phyloP scores from a whole-genome alignment of 1,284 basidiomycete genomes.

The Trametes hirsuta region DNA sequence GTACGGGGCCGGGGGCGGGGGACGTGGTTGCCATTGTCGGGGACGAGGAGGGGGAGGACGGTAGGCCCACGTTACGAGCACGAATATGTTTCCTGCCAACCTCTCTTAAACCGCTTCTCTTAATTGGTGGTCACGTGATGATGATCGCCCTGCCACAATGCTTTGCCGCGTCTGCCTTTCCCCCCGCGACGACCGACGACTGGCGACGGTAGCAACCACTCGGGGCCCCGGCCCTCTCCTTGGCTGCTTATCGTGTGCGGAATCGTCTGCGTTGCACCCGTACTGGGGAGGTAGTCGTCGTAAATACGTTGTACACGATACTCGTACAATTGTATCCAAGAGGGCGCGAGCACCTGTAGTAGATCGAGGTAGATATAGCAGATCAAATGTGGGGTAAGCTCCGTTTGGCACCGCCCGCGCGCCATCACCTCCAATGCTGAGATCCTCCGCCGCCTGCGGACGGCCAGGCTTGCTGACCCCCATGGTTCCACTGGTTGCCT shows the following conservation, averaged over 20 bases:
- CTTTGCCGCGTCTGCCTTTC: conserved; percentile 12
- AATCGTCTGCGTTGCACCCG: background rate
- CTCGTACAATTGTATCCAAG: background rate
- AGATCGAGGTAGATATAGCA: background rate
- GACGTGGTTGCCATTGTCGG: conserved; percentile 33
- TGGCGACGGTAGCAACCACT: conserved; percentile 8
- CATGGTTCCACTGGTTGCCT: background rate
- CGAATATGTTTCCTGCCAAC: conserved; percentile 15
- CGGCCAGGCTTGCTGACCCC: background rate
- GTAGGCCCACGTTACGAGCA: background rate
- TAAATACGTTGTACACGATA: background rate
- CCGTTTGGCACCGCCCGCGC: background rate
- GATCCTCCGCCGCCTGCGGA: background rate
- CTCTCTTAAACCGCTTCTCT: conserved; percentile 23
- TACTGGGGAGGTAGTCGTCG: background rate
- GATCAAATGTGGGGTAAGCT: conserved; percentile 12
- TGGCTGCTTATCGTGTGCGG: background rate
- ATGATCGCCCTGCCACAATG: conserved; percentile 15
- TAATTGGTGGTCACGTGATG: conserved; percentile 26
- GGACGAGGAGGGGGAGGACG: too few relatives aligned
- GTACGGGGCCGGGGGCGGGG: conserved; percentile 22
- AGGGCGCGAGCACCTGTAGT: background rate
- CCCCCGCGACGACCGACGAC: background rate
- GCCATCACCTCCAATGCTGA: background rate
- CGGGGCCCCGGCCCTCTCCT: too few relatives aligned